A percentile compares a stretch with the other conserved stretches of the same genome.
Evolutionary conservation across 2,329 filamentous ascomycete genomes (phyloP).

Genomic region (Calycina herbarum): DNA sequence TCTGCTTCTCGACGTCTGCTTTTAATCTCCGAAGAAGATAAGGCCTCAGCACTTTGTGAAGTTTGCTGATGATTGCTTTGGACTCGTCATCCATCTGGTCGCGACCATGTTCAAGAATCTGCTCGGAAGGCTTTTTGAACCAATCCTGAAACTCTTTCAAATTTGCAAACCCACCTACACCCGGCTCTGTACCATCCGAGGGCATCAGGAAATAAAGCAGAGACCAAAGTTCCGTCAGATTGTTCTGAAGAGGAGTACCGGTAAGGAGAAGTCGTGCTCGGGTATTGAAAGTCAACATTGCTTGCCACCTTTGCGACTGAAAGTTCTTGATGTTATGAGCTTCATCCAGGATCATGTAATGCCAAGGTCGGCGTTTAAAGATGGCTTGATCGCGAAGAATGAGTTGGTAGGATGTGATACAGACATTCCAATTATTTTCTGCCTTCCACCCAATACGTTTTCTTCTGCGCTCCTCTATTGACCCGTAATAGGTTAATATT

Average conservation of each 20-base stretch:
- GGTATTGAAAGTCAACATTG: slow-evolving; percentile 89
- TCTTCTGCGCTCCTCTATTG: slow-evolving; percentile 83
- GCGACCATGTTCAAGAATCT: slow-evolving; percentile 91
- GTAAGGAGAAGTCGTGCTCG: slow-evolving; percentile 84
- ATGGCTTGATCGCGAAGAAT: slow-evolving; percentile 92
- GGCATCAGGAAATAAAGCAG: slow-evolving; percentile 96
- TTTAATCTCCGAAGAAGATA: slow-evolving; percentile 90
- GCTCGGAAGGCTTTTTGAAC: slow-evolving; percentile 92
- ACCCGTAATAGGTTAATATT: slow-evolving; percentile 94
- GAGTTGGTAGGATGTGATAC: slow-evolving; percentile 96
- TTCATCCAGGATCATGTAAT: slow-evolving; percentile 97
- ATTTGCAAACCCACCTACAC: slow-evolving; percentile 87
- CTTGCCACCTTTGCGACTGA: slow-evolving; percentile 96
- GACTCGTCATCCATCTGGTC: slow-evolving; percentile 95
- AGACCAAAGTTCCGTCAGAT: slow-evolving; percentile 95
- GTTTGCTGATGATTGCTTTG: slow-evolving; percentile 84
- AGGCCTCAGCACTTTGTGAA: slow-evolving; percentile 90
- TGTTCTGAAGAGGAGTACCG: slow-evolving; percentile 95
- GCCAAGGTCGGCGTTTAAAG: slow-evolving; percentile 90
- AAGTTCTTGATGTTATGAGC: slow-evolving; percentile 99
- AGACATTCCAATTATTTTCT: slow-evolving; percentile 92
- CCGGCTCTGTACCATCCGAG: slow-evolving; percentile 69
- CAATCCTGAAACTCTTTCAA: slow-evolving; percentile 95
- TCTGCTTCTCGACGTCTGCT: slow-evolving; percentile 97
- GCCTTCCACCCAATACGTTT: slow-evolving; percentile 94